Evolutionary conservation across 805 yeast species (phyloP).

Genomic region (Saturnispora gosingensis): DNA sequence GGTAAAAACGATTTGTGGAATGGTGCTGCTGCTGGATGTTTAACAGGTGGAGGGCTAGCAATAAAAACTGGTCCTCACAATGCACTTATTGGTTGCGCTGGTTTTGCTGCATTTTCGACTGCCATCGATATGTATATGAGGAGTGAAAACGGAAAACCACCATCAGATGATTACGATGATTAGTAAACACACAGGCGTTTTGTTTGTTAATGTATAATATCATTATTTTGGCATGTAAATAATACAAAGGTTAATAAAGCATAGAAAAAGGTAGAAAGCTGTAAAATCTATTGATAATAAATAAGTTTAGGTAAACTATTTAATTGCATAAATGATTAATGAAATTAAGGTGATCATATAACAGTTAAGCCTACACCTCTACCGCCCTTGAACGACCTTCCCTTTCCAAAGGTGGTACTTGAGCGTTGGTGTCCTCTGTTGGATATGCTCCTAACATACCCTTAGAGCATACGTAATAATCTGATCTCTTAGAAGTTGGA

Average conservation of each 20-base stretch:
- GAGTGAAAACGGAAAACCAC: slow-evolving; percentile 76
- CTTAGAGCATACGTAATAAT: slow-evolving; percentile 77
- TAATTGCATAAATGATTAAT: background rate
- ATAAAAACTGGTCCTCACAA: slow-evolving; percentile 91
- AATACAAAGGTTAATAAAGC: background rate
- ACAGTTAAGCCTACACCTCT: background rate
- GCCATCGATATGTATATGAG: slow-evolving; percentile 84
- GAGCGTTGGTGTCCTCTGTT: slow-evolving; percentile 35
- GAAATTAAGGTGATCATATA: background rate
- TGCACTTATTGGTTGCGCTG: slow-evolving; percentile 88
- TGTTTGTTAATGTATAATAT: background rate
- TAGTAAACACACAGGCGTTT: slow-evolving; percentile 16
- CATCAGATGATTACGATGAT: slow-evolving; percentile 76
- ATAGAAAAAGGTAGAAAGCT: background rate
- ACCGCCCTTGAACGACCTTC: slow-evolving; percentile 41
- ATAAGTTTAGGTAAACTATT: background rate
- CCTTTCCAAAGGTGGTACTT: slow-evolving; percentile 71
- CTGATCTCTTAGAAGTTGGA: slow-evolving; percentile 58
- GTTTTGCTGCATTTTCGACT: slow-evolving; percentile 91
- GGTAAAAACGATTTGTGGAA: slow-evolving; percentile 90
- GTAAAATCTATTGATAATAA: background rate
- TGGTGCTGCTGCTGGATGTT: slow-evolving; percentile 88
- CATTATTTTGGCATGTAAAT: background rate
- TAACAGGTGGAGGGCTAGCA: slow-evolving; percentile 95
- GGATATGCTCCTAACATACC: slow-evolving; percentile 94